A percentile compares a stretch with the other conserved stretches of the same genome.
Conservation (phyloP, 352 stramenopile genomes). For the Phytophthora ramorum region DNA sequence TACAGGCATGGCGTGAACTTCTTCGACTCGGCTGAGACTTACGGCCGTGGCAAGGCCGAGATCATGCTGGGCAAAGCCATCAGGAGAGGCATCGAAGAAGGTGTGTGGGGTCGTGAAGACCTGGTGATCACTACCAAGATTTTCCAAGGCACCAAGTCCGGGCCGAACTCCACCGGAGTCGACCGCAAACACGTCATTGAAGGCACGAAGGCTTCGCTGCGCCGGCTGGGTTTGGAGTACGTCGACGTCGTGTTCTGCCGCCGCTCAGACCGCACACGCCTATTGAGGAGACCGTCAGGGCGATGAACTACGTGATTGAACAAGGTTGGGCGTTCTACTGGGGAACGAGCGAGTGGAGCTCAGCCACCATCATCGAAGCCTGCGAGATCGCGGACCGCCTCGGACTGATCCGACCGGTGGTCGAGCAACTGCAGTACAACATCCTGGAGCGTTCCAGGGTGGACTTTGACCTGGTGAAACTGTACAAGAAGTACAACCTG, state of each 20-base stretch:
- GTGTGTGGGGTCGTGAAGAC: slow-evolving; percentile 53
- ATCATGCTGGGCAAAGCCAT: slow-evolving; percentile 50
- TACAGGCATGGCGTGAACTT: slow-evolving; percentile 28
- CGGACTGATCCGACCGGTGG: slow-evolving; percentile 37
- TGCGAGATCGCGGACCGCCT: slow-evolving; percentile 48
- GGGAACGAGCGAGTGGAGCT: slow-evolving; percentile 45
- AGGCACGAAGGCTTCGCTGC: slow-evolving; percentile 44
- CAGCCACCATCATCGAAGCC: too few relatives aligned
- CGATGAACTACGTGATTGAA: slow-evolving; percentile 67
- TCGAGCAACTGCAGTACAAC: slow-evolving; percentile 71
- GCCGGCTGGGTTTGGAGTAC: slow-evolving; percentile 51
- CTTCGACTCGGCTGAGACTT: slow-evolving; percentile 14
- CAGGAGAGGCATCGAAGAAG: slow-evolving; percentile 41
- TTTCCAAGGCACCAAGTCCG: slow-evolving; percentile 31
- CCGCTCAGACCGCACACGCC: slow-evolving; percentile 58
- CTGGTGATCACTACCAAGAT: slow-evolving; percentile 70
- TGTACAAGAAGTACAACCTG: slow-evolving; percentile 62
- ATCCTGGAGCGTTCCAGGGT: slow-evolving; percentile 60
- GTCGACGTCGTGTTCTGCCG: slow-evolving; percentile 75
- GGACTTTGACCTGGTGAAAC: slow-evolving; percentile 49
- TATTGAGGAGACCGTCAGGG: slow-evolving; percentile 61
- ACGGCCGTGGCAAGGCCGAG: slow-evolving; percentile 17
- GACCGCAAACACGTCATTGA: slow-evolving; percentile 57
- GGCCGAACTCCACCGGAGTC: slow-evolving; percentile 26
- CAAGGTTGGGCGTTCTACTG: slow-evolving; percentile 64